These are phyloP conservation scores for Hibiscus mutabilis DNA, from an alignment of 345 rosid species.

Conservation along the genomic window DNA sequence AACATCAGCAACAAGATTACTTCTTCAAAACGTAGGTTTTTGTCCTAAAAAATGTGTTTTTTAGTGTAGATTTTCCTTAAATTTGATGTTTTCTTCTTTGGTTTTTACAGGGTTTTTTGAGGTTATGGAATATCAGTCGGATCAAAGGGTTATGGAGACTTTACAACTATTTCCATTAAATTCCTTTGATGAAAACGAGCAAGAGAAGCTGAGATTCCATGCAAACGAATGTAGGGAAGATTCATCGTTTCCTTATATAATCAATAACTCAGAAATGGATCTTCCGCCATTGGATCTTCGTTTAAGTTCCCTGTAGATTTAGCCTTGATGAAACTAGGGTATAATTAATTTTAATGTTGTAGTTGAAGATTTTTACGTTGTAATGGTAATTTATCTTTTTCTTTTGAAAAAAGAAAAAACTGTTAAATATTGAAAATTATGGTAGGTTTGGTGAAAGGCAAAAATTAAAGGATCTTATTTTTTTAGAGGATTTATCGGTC, in stretches of 20 bases:
- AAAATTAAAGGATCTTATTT: too few relatives aligned
- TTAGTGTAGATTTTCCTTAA: background rate
- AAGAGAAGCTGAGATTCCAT: conserved; percentile 40
- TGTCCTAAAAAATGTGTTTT: background rate
- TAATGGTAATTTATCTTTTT: background rate
- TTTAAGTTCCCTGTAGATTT: conserved; percentile 56
- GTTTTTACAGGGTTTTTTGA: conserved; percentile 39
- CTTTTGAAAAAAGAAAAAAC: background rate
- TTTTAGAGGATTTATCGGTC: too few relatives aligned
- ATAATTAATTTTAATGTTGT: background rate
- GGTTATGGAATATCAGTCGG: conserved; percentile 27
- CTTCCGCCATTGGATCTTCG: conserved; percentile 91
- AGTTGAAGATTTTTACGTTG: background rate
- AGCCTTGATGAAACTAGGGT: too few relatives aligned
- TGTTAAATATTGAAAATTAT: conserved; percentile 13
- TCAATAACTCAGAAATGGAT: conserved; percentile 51
- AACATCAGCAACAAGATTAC: conserved; percentile 32
- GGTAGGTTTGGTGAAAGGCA: too few relatives aligned
- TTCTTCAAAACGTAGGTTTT: conserved; percentile 23
- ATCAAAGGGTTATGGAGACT: conserved; percentile 58
- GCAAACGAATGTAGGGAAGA: conserved; percentile 32
- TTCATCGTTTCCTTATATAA: conserved; percentile 25
- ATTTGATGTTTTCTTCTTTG: background rate
- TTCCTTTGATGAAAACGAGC: conserved; percentile 38
- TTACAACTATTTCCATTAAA: conserved; percentile 84